Percentiles rank a stretch among this genome's conserved stretches.
phyloP scores from a whole-genome alignment of 768 basidiomycete genomes.

The Agaricus blazei region DNA sequence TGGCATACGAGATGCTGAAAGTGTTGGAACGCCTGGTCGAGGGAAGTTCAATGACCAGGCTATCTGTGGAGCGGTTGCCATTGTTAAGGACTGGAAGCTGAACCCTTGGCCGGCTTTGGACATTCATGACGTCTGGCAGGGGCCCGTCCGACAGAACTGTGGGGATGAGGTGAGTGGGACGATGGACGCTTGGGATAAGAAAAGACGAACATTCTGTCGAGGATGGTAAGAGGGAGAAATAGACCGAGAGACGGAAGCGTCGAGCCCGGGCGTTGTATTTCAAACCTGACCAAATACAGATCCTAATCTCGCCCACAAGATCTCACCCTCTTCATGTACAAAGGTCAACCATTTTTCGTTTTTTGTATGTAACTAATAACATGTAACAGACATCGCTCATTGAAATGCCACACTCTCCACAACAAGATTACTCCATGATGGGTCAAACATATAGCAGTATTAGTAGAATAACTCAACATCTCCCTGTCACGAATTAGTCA shows the following conservation, averaged over 20 bases:
- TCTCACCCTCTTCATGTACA: neutral
- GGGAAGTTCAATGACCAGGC: slow-evolving; percentile 37
- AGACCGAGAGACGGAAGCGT: slow-evolving; percentile 4
- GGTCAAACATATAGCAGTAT: slow-evolving; percentile 10
- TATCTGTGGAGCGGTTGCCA: slow-evolving; percentile 25
- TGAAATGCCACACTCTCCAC: slow-evolving; percentile 22
- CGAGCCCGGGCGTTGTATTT: slow-evolving; percentile 16
- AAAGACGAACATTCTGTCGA: slow-evolving; percentile 1
- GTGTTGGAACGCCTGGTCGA: slow-evolving; percentile 36
- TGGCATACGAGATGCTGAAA: slow-evolving; percentile 59
- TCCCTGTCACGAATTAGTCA: slow-evolving; percentile 31
- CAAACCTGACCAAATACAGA: slow-evolving; percentile 32
- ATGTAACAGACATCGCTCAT: slow-evolving; percentile 4
- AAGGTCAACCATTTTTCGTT: neutral
- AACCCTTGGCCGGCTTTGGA: slow-evolving; percentile 40
- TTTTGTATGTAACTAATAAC: slow-evolving; percentile 9
- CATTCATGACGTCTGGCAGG: slow-evolving; percentile 21
- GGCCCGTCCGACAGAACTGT: neutral
- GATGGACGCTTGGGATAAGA: neutral
- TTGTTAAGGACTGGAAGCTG: slow-evolving; percentile 21
- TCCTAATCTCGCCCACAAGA: slow-evolving; percentile 6
- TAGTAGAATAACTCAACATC: slow-evolving; percentile 58
- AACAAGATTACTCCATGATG: slow-evolving; percentile 20
- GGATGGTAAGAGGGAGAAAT: neutral
- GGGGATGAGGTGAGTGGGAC: neutral